Evolutionary conservation across 441 rosid genomes (phyloP), one percentile per base, ranked within the genome.

Genomic region (Populus hybrid): DNA sequence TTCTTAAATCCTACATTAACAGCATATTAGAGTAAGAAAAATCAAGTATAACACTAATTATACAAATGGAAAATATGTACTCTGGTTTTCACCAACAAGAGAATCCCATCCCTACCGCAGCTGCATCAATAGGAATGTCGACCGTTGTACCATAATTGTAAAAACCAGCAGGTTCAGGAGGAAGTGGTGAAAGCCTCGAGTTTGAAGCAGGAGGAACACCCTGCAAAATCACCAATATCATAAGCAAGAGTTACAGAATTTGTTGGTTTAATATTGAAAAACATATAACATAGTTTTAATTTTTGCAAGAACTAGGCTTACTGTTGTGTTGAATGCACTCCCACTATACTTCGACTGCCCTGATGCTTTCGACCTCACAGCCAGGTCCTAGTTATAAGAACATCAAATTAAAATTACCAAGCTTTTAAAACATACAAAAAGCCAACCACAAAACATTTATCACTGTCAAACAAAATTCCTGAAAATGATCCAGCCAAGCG

Each of bases 151-250:
- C 91, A 75, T 84, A 90, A 18, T 86, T 91, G 80, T 86, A 95
- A 82, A 91, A 94, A 81, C 88, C 98, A 24, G 87, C 92, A 79
- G 98, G 97, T 65, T 93, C 98, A 9, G 86, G 94, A 83, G 98
- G 96, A 78, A 93, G 91, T 28, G 98, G 97, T 14, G 97, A 90
- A 53, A 91, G 85, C 82, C 94, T 92, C 0, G 96, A 93, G 84
- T 89, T 90, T 65, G 97, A 70, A 74, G 91, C 86, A 16, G 92
- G 85, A 19, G 93, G 91, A 74, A 63, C 91, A 76, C 85, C 88
- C 98, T 95, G 73, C 57, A 82, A 80, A 73, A 77, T 38, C 28
- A 69, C 23, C 53, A 76, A 69, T 4, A 70, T 18, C 10, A 78
- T 8, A 7, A 68, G 2, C 67, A 36, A 78, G 70, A 36, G 12